Evolutionary conservation across 2,329 filamentous ascomycete species (phyloP).

Genomic region (Neoarthrinium moseri): DNA sequence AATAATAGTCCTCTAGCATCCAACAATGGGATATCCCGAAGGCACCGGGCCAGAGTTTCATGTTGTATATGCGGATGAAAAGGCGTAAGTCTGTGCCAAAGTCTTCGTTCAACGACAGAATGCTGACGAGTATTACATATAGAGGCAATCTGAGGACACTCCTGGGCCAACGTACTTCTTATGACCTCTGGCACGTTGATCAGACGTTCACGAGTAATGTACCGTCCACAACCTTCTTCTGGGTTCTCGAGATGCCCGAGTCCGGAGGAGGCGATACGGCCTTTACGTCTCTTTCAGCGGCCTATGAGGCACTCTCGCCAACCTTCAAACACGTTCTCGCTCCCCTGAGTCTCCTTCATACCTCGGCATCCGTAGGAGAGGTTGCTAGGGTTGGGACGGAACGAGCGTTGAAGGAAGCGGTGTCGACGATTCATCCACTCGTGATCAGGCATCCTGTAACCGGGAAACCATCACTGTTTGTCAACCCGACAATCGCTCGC

Average conservation of each 20-base stretch:
- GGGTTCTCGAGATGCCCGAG: constrained; percentile 27
- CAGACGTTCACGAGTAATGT: constrained; percentile 31
- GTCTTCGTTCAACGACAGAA: neutral
- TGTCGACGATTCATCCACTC: constrained; percentile 25
- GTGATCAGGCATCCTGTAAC: constrained; percentile 28
- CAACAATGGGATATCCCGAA: constrained; percentile 29
- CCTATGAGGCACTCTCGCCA: constrained; percentile 26
- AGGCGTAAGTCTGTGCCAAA: constrained; percentile 18
- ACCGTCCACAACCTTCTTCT: constrained; percentile 31
- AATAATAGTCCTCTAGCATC: constrained; percentile 15
- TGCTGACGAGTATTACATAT: neutral
- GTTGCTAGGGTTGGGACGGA: constrained; percentile 25
- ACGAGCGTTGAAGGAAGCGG: constrained; percentile 25
- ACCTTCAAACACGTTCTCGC: constrained; percentile 17
- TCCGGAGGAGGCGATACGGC: constrained; percentile 26
- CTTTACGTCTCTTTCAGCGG: constrained; percentile 27
- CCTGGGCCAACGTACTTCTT: constrained; percentile 22
- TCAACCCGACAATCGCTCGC: constrained; percentile 28
- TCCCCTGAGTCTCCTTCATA: constrained; percentile 13
- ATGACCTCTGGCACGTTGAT: constrained; percentile 31
- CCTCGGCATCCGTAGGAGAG: constrained; percentile 28
- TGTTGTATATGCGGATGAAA: constrained; percentile 30
- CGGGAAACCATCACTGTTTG: constrained; percentile 22
- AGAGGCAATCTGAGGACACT: constrained; percentile 27
- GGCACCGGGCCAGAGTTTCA: constrained; percentile 31